Evolutionary conservation across 768 basidiomycete species (phyloP).

Genomic region (Lentinula aciculospora): DNA sequence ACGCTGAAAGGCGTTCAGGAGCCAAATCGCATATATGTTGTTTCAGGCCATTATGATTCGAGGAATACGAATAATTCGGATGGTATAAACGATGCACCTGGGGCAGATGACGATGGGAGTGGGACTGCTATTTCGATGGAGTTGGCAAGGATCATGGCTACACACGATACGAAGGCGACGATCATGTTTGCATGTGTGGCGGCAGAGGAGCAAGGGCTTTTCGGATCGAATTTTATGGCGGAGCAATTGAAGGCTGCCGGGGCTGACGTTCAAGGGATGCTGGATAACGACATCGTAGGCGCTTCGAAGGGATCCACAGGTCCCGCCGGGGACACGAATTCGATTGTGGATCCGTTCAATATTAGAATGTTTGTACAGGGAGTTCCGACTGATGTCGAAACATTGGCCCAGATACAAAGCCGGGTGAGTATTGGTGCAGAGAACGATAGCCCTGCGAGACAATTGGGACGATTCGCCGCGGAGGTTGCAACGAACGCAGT

Average conservation of each 20-base stretch:
- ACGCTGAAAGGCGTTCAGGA: constrained; percentile 43
- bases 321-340: constrained; percentile 32
- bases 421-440: constrained; percentile 42
- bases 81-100: constrained; percentile 36
- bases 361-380: constrained; percentile 49
- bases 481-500: constrained; percentile 44
- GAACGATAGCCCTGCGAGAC: constrained; percentile 46
- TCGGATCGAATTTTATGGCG: constrained; percentile 43
- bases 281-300: constrained; percentile 54
- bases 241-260: constrained; percentile 32
- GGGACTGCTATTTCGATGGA: constrained; percentile 54
- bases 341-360: constrained; percentile 33
- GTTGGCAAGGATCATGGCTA: constrained; percentile 45
- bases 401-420: constrained; percentile 25
- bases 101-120: constrained; percentile 50
- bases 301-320: constrained; percentile 31
- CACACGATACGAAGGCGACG: constrained; percentile 38
- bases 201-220: constrained; percentile 50
- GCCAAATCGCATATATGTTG: constrained; percentile 44
- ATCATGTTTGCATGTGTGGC: constrained; percentile 48
- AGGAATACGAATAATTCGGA: constrained; percentile 28
- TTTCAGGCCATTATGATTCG: constrained; percentile 53
- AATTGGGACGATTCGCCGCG: constrained; percentile 46
- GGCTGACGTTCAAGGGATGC: constrained; percentile 50
- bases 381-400: constrained; percentile 37